phyloP scores from a whole-genome alignment of 352 stramenopile species.

The Aphanomyces cochlioides region DNA sequence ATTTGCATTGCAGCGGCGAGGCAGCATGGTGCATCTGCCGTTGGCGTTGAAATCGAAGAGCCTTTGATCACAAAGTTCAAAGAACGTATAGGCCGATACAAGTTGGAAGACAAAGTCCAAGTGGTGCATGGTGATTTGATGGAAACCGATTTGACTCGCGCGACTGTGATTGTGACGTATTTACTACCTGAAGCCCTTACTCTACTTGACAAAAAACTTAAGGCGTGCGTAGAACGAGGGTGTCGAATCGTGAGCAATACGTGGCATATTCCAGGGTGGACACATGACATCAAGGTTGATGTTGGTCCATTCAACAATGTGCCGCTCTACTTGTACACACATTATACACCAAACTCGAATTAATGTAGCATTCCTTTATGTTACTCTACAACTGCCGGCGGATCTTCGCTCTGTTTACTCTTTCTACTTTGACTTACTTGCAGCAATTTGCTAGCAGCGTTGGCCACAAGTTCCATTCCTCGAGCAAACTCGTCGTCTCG shows the following conservation, averaged over 20 bases:
- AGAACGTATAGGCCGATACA: slow-evolving; percentile 37
- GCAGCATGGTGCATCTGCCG: slow-evolving; percentile 42
- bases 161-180: slow-evolving; percentile 59
- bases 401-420: too few species aligned
- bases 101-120: slow-evolving; percentile 44
- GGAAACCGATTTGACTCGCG: slow-evolving; percentile 46
- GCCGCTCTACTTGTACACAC: slow-evolving; percentile 49
- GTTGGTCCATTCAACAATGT: slow-evolving; percentile 46
- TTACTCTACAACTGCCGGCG: neutral
- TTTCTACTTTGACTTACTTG: too few species aligned
- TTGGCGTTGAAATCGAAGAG: slow-evolving; percentile 55
- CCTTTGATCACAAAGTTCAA: slow-evolving; percentile 50
- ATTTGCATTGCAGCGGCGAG: slow-evolving; percentile 56
- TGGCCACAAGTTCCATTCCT: neutral
- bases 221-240: slow-evolving; percentile 38
- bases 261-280: slow-evolving; percentile 47
- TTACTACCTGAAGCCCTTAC: slow-evolving; percentile 51
- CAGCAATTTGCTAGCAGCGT: too few species aligned
- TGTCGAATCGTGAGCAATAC: slow-evolving; percentile 62
- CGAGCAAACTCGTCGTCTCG: neutral
- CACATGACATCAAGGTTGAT: slow-evolving; percentile 38
- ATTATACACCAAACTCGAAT: neutral
- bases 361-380: neutral
- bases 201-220: slow-evolving; percentile 43
- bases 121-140: slow-evolving; percentile 50